These are phyloP conservation scores for Macrophomina tecta DNA, from an alignment of 2,329 filamentous ascomycete species.

Conservation along the genomic window DNA sequence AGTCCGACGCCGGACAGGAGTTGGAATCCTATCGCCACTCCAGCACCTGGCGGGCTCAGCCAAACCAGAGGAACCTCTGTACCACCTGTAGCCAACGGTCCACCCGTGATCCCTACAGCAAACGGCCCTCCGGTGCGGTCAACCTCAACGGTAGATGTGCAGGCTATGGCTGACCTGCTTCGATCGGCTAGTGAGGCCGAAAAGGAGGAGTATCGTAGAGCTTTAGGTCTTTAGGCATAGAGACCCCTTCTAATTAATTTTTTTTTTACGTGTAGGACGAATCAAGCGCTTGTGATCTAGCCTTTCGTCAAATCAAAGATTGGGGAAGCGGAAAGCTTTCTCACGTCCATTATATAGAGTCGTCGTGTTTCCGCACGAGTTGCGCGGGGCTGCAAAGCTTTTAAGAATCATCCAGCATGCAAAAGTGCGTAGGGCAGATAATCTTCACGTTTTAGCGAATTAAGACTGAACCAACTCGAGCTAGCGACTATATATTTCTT, in stretches of 20 bases:
- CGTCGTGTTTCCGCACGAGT: neutral
- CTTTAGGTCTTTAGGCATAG: neutral
- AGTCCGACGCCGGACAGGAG: neutral
- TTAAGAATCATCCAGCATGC: too few species aligned
- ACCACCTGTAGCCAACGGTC: neutral
- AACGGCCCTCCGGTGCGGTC: neutral
- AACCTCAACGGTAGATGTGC: neutral
- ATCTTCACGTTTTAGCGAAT: too few species aligned
- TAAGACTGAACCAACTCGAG: too few species aligned
- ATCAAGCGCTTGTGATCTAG: neutral
- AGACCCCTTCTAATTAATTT: neutral
- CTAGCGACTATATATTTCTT: too few species aligned
- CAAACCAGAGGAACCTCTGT: neutral
- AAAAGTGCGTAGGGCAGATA: too few species aligned
- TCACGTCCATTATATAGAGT: neutral
- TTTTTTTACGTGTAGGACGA: neutral
- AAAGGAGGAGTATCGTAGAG: conserved; percentile 3
- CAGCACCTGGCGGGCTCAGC: neutral
- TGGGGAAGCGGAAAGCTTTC: neutral
- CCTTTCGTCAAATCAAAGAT: neutral
- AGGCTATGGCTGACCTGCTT: neutral
- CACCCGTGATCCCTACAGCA: neutral
- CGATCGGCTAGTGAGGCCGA: conserved; percentile 1
- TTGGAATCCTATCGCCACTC: neutral
- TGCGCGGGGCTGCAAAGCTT: neutral